These are phyloP conservation scores for Paecilomyces fulvus DNA, from an alignment of 2,329 filamentous ascomycete species.

Conservation along the genomic window DNA sequence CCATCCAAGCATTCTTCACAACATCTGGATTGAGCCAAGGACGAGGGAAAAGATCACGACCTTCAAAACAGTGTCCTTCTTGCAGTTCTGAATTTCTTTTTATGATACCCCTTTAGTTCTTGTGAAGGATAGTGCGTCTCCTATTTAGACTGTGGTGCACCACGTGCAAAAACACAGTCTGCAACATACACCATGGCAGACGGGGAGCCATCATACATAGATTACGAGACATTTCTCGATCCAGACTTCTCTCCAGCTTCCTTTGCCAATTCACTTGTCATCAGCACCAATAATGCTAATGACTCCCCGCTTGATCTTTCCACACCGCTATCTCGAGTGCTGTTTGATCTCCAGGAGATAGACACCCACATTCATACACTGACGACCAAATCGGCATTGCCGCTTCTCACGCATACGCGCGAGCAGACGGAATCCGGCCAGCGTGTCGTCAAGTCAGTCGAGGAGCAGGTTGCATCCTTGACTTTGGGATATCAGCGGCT, in stretches of 20 bases:
- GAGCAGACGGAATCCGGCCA: conserved; percentile 64
- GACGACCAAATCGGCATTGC: conserved; percentile 74
- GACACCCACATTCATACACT: conserved; percentile 90
- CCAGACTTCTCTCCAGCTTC: conserved; percentile 69
- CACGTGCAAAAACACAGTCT: neutral
- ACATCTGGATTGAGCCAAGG: neutral
- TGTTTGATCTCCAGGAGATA: conserved; percentile 95
- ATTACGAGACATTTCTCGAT: conserved; percentile 85
- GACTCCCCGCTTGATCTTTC: conserved; percentile 88
- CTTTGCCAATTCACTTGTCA: conserved; percentile 84
- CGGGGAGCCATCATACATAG: conserved; percentile 68
- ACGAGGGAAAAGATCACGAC: neutral
- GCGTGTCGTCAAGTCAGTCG: conserved; percentile 65
- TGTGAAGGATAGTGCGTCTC: neutral
- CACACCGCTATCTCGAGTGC: conserved; percentile 82
- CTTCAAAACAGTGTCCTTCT: neutral
- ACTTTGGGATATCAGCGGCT: conserved; percentile 79
- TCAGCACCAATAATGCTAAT: conserved; percentile 82
- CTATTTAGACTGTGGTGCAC: neutral
- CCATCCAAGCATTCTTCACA: neutral
- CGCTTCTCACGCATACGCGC: conserved; percentile 69
- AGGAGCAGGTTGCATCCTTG: conserved; percentile 69
- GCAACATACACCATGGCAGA: conserved; percentile 21
- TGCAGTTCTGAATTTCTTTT: neutral
- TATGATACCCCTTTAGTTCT: neutral